Conservation (phyloP, 1,284 basidiomycete species). For the Sanghuangporus weigelae region DNA sequence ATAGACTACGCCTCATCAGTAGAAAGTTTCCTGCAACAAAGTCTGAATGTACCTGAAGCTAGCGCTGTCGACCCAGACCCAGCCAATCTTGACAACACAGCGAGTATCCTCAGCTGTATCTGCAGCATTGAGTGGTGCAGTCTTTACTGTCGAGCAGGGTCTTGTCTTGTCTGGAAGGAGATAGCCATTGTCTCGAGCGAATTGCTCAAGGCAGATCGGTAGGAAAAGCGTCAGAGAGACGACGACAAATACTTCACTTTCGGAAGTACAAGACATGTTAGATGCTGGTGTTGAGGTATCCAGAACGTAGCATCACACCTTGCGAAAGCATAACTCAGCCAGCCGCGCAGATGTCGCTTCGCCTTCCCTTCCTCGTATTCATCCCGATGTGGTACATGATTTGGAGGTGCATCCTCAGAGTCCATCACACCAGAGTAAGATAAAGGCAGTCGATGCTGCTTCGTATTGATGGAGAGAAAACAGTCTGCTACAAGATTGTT, state of each 20-base stretch:
- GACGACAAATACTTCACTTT: constrained; percentile 76
- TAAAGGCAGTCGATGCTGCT: neutral
- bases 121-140: constrained; percentile 15
- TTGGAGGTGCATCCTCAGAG: neutral
- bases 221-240: constrained; percentile 77
- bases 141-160: constrained; percentile 37
- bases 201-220: constrained; percentile 79
- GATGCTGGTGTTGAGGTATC: neutral
- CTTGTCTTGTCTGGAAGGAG: constrained; percentile 54
- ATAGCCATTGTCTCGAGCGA: constrained; percentile 76
- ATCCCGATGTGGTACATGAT: too few species aligned
- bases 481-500: neutral
- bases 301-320: constrained; percentile 39
- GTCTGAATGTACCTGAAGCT: constrained; percentile 65
- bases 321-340: constrained; percentile 75
- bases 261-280: neutral
- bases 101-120: constrained; percentile 33
- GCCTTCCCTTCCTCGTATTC: constrained; percentile 4
- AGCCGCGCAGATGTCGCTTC: constrained; percentile 49
- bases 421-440: neutral
- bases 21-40: neutral
- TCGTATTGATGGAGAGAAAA: neutral
- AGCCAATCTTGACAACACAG: constrained; percentile 72
- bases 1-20: constrained; percentile 49
- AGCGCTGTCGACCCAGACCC: constrained; percentile 81